phyloP scores from a whole-genome alignment of 192 early-diverging fungal genomes.

The Bifiguratus adelaidae region DNA sequence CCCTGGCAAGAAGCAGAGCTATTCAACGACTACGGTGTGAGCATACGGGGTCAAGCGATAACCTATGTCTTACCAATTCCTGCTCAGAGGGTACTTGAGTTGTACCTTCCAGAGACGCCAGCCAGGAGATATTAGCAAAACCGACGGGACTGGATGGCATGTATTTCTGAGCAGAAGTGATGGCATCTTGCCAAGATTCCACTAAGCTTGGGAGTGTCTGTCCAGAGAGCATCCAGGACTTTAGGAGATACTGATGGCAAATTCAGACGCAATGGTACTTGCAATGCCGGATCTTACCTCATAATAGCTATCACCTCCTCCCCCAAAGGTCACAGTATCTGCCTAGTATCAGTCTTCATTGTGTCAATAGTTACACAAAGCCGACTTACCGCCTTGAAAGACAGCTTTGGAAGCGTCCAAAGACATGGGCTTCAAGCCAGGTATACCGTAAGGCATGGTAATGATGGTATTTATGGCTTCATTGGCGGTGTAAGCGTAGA shows the following conservation, averaged over 20 bases:
- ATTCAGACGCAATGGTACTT: no score
- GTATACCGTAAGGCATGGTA: conserved; percentile 23
- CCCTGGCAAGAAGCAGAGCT: conserved; percentile 47
- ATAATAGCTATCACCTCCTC: conserved; percentile 44
- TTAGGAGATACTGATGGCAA: conserved; percentile 50
- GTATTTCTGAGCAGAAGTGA: conserved; percentile 8
- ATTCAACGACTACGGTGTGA: no score
- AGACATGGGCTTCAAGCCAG: conserved; percentile 48
- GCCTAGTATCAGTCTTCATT: conserved; percentile 8
- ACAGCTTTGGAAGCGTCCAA: no score
- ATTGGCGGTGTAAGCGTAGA: conserved; percentile 43
- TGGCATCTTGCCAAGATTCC: conserved; percentile 20
- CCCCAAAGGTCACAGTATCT: conserved; percentile 26
- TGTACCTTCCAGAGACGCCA: not conserved
- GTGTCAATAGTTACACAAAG: conserved; percentile 24
- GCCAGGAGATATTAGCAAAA: not conserved
- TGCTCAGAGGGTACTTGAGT: no score
- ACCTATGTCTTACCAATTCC: no score
- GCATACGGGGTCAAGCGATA: no score
- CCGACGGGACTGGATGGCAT: conserved; percentile 2
- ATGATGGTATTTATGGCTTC: conserved; percentile 36
- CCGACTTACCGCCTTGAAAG: no score
- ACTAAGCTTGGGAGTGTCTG: conserved; percentile 17
- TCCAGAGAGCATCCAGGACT: conserved; percentile 35
- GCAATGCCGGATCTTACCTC: conserved; percentile 23